Evolutionary conservation across 257 asterid genomes (phyloP), one percentile per base, ranked within the genome.

Genomic region (Ilex aquifolium): DNA sequence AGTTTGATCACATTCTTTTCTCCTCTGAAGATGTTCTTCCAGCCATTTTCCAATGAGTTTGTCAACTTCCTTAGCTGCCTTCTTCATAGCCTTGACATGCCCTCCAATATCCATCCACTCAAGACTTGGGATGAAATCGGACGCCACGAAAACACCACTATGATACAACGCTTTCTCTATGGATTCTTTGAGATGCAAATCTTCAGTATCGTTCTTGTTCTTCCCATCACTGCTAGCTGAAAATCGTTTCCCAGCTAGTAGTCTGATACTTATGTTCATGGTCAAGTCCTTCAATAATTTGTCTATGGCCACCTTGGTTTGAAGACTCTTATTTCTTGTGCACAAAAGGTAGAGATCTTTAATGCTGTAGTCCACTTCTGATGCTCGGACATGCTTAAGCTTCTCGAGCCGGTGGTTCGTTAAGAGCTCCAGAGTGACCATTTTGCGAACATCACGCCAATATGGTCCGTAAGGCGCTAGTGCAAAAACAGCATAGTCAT

Each of bases 41-140:
- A 83, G 56, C 95, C 95, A 86, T 6, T 31, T 66, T 29, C 60
- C 76, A 39, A 86, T 53, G 0, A 79, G 69, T n/a, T n/a, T 50
- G 63, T 86, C 85, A 12, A 83, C 65, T 44, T 69, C 71, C 32
- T 74, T 68, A 7, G 60, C 66, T 12, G 72, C 63, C 32, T 66
- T 44, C 62, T 83, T 86, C 87, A 83, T 79, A 10, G 56, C 63
- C 57, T 70, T 83, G 59, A 82, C 59, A 14, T 79, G 69, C 1
- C 95, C 88, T 39, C 85, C 85, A 31, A 83, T 68, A 39, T 86
- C 95, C 71, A 86, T 36, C 87, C 91, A 86, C 58, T 78, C 85
- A 13, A 81, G 62, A 4, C 55, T 69, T 15, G 91, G 88, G 69
- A 86, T 74, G 6, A 65, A 78, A 61, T 86, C 95, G 0, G 95